A percentile compares a stretch with the other conserved stretches of the same genome.
phyloP scores from a whole-genome alignment of 2,329 filamentous ascomycete species.

The Calonectria pauciramosa region DNA sequence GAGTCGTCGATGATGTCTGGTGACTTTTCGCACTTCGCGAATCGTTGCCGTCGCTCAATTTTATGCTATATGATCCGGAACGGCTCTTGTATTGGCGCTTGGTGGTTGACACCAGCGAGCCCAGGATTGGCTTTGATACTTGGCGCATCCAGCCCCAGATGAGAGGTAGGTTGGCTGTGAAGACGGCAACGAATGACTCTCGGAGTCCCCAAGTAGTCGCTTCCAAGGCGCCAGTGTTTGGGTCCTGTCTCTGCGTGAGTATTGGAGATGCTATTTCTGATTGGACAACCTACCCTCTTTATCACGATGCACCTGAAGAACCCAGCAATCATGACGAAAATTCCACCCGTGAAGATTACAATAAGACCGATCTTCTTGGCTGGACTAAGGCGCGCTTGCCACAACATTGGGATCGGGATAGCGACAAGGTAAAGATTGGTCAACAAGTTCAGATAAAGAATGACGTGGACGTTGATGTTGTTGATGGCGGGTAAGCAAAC shows the following conservation, averaged over 20 bases:
- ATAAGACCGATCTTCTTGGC: background rate
- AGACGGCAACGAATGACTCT: background rate
- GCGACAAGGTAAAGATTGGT: background rate
- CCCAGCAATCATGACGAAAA: background rate
- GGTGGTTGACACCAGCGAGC: background rate
- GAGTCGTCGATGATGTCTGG: background rate
- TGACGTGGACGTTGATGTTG: background rate
- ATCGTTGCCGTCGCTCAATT: background rate
- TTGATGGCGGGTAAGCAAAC: background rate
- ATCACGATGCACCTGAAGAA: background rate
- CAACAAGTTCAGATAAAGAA: slow-evolving; percentile 1
- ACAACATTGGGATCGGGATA: background rate
- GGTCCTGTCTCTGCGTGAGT: background rate
- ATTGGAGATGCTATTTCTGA: background rate
- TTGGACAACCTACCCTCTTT: background rate
- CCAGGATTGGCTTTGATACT: background rate
- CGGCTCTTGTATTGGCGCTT: slow-evolving; percentile 2
- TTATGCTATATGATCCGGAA: background rate
- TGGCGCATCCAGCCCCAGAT: slow-evolving; percentile 9
- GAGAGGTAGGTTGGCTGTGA: slow-evolving; percentile 4
- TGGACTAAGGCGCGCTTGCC: background rate
- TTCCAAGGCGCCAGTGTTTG: background rate
- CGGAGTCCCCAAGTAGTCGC: background rate
- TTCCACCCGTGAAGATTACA: background rate
- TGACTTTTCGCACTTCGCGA: background rate